These are phyloP conservation scores for Sporopachydermia cereana DNA, from an alignment of 1,139 yeast genomes.

Conservation along the genomic window DNA sequence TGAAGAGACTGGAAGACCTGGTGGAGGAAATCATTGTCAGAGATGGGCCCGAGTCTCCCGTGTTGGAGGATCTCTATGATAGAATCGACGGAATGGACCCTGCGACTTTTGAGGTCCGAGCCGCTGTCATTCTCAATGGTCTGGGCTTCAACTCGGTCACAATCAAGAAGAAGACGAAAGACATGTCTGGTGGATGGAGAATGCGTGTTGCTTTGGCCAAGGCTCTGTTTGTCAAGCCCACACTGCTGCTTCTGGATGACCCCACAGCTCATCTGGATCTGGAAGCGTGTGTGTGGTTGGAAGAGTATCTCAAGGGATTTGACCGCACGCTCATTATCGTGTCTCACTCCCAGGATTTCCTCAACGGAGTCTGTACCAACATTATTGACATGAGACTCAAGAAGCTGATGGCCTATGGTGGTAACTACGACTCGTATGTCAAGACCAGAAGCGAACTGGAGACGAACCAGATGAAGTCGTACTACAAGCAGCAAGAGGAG, in stretches of 20 bases:
- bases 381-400: conserved; percentile 94
- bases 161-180: conserved; percentile 84
- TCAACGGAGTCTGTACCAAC: conserved; percentile 95
- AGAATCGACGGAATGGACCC: conserved; percentile 96
- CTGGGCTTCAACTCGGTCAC: conserved; percentile 86
- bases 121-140: conserved; percentile 93
- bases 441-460: conserved; percentile 92
- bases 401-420: conserved; percentile 71
- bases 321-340: conserved; percentile 90
- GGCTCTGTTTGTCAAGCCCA: conserved; percentile 79
- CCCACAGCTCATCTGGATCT: conserved; percentile 99
- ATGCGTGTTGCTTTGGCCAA: conserved; percentile 86
- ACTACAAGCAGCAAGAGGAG: conserved; percentile 96
- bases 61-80: conserved; percentile 83
- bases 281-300: conserved; percentile 99
- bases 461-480: conserved; percentile 97
- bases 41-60: conserved; percentile 89
- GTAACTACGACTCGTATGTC: conserved; percentile 94
- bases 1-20: conserved; percentile 80
- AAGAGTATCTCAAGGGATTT: conserved; percentile 90
- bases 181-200: conserved; percentile 98
- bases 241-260: conserved; percentile 79
- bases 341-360: conserved; percentile 98
- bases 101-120: conserved; percentile 88
- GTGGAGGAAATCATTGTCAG: conserved; percentile 83